Evolutionary conservation across 208 protist species (phyloP), one percentile per base, ranked within the genome.

Genomic region (Trypanosoma grayi): DNA sequence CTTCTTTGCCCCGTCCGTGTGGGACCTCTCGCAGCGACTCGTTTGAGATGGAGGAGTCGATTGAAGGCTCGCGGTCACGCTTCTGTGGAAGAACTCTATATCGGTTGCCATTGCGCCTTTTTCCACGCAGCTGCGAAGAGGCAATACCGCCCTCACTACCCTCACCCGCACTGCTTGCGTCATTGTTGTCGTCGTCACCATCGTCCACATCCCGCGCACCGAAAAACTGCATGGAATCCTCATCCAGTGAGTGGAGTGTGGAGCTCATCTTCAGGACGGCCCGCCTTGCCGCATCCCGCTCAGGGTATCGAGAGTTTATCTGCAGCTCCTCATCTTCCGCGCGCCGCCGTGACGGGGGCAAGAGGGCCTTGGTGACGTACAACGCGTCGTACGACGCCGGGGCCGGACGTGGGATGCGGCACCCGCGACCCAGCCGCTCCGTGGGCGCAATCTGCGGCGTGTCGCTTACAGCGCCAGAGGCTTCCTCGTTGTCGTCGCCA

Each of bases 371-470:
- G 4, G 50, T 34, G 10, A 72, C 40, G 43, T 72, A 72, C 39
- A 72, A 20, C 6, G 57, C 36, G 30, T 72, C 66, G 34, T 72
- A 72, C 6, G 66, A 55, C 9, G 50, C 34, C 22, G 39, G 41
- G 5, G 56, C 28, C 1, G 57, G 46, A 24, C 77, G 81, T 4
- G 70, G 43, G 10, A 87, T 65, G 0, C 85, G 81, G 53, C 77
- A 87, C 16, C 85, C 85, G 16, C 85, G 79, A 4, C 85, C 85
- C 6, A 92, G 72, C 9, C 48, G 64, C 70, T 92, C 78, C 5
- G 41, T n/a, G 10, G 54, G 30, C 11, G 53, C 0, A 18, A 30
- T 44, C 24, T 30, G 34, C 2, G 43, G 36, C 13, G 14, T 40
- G 9, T 44, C 52, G 30, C 16, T 27, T 20, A n/a, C 20, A 14